These are phyloP conservation scores for Aspergillus ruber DNA, from an alignment of 2,329 filamentous ascomycete genomes.

Conservation along the genomic window DNA sequence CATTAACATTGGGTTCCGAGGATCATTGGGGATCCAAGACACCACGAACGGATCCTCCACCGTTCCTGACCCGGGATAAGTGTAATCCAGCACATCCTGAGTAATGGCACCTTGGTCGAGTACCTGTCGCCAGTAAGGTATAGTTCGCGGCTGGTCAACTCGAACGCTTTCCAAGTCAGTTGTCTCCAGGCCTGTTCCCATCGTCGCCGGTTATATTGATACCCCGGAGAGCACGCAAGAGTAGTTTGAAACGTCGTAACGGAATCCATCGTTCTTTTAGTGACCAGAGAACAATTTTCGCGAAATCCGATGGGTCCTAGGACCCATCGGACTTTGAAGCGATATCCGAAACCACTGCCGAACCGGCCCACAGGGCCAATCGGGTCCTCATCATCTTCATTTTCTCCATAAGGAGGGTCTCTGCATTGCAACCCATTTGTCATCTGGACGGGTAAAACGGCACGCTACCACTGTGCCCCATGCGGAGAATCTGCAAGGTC, in stretches of 20 bases:
- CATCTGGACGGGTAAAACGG: too few relatives aligned
- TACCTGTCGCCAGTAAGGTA: conserved; percentile 47
- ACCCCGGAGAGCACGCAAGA: neutral
- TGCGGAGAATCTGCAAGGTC: too few relatives aligned
- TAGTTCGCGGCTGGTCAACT: conserved; percentile 1
- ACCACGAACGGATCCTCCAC: conserved; percentile 62
- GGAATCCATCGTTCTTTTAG: neutral
- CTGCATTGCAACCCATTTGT: too few relatives aligned
- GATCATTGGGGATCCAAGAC: conserved; percentile 61
- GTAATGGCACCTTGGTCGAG: conserved; percentile 54
- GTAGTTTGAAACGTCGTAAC: neutral
- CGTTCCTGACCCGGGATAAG: conserved; percentile 58
- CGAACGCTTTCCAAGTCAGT: neutral
- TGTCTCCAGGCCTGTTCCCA: neutral
- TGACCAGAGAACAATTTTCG: too few relatives aligned
- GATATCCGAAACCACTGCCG: too few relatives aligned
- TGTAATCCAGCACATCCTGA: conserved; percentile 49
- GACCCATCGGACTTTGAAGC: too few relatives aligned
- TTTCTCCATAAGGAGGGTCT: too few relatives aligned
- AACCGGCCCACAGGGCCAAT: too few relatives aligned
- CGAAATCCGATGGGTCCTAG: too few relatives aligned
- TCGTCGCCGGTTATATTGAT: neutral
- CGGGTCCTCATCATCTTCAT: too few relatives aligned
- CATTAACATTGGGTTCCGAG: conserved; percentile 61
- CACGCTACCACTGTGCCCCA: too few relatives aligned